phyloP scores from a whole-genome alignment of 75 land plant genomes.

The Pinus tabuliformis region DNA sequence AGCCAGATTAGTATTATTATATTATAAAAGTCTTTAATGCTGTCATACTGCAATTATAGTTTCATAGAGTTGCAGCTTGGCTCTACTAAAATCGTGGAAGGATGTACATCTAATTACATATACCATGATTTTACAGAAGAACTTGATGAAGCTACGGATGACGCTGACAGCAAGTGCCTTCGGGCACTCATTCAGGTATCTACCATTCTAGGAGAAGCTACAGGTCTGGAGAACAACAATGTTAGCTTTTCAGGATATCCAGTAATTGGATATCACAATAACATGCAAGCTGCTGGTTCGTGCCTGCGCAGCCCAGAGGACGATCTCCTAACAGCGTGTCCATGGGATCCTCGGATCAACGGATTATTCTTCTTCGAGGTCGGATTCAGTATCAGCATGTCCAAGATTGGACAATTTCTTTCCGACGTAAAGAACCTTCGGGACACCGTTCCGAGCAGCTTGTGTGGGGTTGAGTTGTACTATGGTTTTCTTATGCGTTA shows the following conservation, averaged over 20 bases:
- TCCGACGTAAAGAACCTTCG: conserved; percentile 51
- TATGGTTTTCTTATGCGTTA: conserved; percentile 58
- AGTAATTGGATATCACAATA: conserved; percentile 51
- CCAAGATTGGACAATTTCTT: conserved; percentile 50
- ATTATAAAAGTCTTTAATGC: too few relatives aligned
- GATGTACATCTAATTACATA: background rate
- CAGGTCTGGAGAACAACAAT: conserved; percentile 49
- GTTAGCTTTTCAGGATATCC: conserved; percentile 60
- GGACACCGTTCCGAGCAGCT: conserved; percentile 28
- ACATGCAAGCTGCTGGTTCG: conserved; percentile 64
- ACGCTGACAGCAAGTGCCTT: background rate
- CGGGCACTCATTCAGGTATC: background rate
- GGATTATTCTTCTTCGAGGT: conserved; percentile 60
- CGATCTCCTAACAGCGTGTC: conserved; percentile 20
- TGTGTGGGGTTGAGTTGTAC: conserved; percentile 62
- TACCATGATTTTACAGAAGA: background rate
- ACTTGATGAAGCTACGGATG: background rate
- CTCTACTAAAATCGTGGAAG: background rate
- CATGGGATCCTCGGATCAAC: conserved; percentile 67
- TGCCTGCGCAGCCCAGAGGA: conserved; percentile 29
- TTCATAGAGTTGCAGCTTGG: too few relatives aligned
- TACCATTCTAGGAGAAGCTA: conserved; percentile 2
- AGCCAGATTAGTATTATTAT: too few relatives aligned
- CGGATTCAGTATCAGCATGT: conserved; percentile 37
- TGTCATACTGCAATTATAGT: too few relatives aligned